These are phyloP conservation scores for Musa troglodytarum DNA, from an alignment of 176 grass and related monocot species.

Conservation along the genomic window DNA sequence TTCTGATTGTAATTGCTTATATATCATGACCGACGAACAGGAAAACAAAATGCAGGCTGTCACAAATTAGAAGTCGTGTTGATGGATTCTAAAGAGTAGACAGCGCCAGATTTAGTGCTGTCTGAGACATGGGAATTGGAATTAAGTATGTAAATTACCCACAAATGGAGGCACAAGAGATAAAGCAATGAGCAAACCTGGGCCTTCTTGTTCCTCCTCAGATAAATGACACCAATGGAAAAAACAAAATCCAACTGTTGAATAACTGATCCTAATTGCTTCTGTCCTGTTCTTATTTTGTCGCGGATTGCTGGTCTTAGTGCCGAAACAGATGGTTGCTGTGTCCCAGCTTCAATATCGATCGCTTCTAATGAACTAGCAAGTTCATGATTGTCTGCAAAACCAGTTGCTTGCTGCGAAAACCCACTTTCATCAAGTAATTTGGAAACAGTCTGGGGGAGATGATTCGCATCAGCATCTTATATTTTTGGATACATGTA, in stretches of 20 bases:
- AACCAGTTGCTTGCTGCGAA: background rate
- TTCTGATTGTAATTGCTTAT: background rate
- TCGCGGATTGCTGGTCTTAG: conserved; percentile 31
- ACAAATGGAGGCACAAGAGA: conserved; percentile 61
- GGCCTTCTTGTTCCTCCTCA: conserved; percentile 53
- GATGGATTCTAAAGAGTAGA: conserved; percentile 45
- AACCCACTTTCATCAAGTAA: conserved; percentile 37
- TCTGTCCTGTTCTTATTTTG: conserved; percentile 38
- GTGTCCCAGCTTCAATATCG: conserved; percentile 51
- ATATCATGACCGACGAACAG: background rate
- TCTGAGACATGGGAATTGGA: conserved; percentile 41
- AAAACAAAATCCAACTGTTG: conserved; percentile 77
- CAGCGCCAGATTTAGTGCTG: conserved; percentile 24
- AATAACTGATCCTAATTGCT: conserved; percentile 52
- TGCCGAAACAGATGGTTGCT: conserved; percentile 26
- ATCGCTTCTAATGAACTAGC: conserved; percentile 32
- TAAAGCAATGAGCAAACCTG: conserved; percentile 52
- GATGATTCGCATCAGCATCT: background rate
- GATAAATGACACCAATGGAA: conserved; percentile 61
- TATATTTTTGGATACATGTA: background rate
- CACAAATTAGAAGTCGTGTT: conserved; percentile 34
- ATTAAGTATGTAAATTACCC: conserved; percentile 75
- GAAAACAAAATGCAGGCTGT: background rate
- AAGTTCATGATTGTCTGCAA: background rate
- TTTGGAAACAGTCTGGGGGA: conserved; percentile 52